These are phyloP conservation scores for Sporothrix euskadiensis DNA, from an alignment of 2,329 filamentous ascomycete genomes.

Conservation along the genomic window DNA sequence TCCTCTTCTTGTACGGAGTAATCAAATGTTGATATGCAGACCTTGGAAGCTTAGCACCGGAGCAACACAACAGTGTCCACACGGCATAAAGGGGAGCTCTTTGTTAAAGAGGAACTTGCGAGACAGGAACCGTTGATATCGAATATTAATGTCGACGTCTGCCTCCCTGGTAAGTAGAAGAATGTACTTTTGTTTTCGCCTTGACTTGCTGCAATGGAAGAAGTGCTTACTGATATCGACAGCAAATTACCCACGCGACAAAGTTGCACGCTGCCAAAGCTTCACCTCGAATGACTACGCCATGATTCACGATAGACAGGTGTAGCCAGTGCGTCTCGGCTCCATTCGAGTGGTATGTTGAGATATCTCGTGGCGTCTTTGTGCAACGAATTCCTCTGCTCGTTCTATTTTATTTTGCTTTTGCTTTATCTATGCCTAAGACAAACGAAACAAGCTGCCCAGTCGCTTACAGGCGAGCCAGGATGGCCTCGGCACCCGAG, in stretches of 20 bases:
- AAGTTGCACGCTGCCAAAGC: not conserved
- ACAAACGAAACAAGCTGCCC: not conserved
- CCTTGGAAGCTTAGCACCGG: not conserved
- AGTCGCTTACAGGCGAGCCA: conserved; percentile 1
- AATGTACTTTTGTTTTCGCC: not conserved
- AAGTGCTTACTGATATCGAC: not conserved
- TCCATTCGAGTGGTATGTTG: not conserved
- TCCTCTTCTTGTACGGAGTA: not conserved
- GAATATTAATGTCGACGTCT: not conserved
- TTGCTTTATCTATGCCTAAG: not conserved
- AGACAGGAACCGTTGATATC: not conserved
- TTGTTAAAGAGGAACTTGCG: not conserved
- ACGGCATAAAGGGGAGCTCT: not conserved
- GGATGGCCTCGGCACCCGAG: not conserved
- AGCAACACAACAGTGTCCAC: not conserved
- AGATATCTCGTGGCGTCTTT: not conserved
- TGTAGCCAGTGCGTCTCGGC: not conserved
- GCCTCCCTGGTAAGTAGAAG: not conserved
- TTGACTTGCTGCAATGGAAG: not conserved
- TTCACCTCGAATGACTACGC: not conserved
- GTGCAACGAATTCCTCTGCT: not conserved
- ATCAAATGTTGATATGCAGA: not conserved
- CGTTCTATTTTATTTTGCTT: not conserved
- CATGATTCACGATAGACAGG: not conserved
- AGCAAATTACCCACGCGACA: not conserved